These are phyloP conservation scores for Allium cepa DNA, from an alignment of 106 monocot species.

Conservation along the genomic window DNA sequence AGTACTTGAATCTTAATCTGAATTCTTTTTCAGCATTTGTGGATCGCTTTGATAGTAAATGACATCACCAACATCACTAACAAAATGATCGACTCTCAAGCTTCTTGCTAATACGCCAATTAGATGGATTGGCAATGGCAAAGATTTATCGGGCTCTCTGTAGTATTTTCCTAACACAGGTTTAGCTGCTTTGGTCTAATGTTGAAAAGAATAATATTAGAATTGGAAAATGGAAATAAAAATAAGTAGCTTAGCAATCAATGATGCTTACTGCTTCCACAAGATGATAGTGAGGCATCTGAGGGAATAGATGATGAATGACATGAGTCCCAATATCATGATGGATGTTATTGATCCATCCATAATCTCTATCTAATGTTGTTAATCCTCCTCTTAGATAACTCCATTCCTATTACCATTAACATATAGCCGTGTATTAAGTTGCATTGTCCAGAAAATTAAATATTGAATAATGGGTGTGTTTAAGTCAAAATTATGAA, in stretches of 20 bases:
- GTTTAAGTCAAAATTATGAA: background rate
- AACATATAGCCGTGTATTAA: constrained; percentile 15
- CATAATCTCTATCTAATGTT: constrained; percentile 77
- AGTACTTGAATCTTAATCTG: background rate
- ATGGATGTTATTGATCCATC: constrained; percentile 91
- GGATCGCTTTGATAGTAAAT: constrained; percentile 56
- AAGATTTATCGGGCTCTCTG: constrained; percentile 41
- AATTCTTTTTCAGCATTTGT: background rate
- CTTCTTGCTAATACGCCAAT: constrained; percentile 27
- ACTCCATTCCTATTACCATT: constrained; percentile 82
- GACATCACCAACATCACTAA: constrained; percentile 35
- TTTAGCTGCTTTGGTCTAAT: constrained; percentile 41
- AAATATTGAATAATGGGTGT: no score
- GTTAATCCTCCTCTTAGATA: constrained; percentile 83
- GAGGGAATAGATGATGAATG: constrained; percentile 90
- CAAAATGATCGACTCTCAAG: constrained; percentile 39
- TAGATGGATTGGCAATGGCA: constrained; percentile 34
- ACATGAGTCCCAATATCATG: constrained; percentile 96
- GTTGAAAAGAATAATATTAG: background rate
- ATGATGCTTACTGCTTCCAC: constrained; percentile 68
- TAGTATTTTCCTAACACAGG: constrained; percentile 53
- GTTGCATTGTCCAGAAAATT: background rate
- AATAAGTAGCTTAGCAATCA: constrained; percentile 33
- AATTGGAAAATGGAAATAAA: constrained; percentile 25
- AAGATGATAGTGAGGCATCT: constrained; percentile 85